Evolutionary conservation across 1,284 basidiomycete species (phyloP), one percentile per base, ranked within the genome.

Genomic region (Apiotrichum montevideense): DNA sequence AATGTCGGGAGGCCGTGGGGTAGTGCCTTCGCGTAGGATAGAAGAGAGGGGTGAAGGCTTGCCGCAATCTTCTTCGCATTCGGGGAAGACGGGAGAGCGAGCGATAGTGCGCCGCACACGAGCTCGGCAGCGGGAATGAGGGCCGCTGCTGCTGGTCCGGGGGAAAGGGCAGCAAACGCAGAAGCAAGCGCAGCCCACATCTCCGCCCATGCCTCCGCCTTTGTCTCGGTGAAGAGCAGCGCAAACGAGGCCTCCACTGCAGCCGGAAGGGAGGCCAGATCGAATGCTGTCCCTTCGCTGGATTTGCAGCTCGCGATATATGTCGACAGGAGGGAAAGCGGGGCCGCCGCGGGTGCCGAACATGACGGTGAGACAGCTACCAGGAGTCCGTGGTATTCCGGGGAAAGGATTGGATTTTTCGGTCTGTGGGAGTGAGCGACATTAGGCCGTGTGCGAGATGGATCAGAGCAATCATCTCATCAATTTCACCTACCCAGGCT

Each of bases 1-100:
- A 73, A 53, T 1, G 43, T 35, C 3, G 32, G 10, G 33, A 51
- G 21, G 8, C 3, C 40, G 59, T 70, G 62, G 33, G 46, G 15
- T 11, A 57, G 57, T 3, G 64, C 54, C 10, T 47, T 51, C 15
- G 63, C 60, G 47, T 64, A 62, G 6, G 58, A 51, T 0, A 65
- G 63, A 7, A 72, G 64, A 21, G 59, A 14, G 34, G 63, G 29
- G 14, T 58, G 59, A 0, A 63, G 55, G 5, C 56, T 55, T 8
- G 59, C 51, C 0, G 67, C 61, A 39, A 69, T 65, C 72, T 72
- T 72, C 53, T 68, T 70, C 5, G 58, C 45, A 44, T 66, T 70
- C 35, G 60, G 57, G 2, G 62, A 49, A 1, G 56, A 48, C 7
- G 60, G 45, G 10, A 68, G 53, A 3, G 57, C 39, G 0, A 46